These are phyloP conservation scores for Danielia oregonensis DNA, from an alignment of 805 yeast genomes.

Conservation along the genomic window DNA sequence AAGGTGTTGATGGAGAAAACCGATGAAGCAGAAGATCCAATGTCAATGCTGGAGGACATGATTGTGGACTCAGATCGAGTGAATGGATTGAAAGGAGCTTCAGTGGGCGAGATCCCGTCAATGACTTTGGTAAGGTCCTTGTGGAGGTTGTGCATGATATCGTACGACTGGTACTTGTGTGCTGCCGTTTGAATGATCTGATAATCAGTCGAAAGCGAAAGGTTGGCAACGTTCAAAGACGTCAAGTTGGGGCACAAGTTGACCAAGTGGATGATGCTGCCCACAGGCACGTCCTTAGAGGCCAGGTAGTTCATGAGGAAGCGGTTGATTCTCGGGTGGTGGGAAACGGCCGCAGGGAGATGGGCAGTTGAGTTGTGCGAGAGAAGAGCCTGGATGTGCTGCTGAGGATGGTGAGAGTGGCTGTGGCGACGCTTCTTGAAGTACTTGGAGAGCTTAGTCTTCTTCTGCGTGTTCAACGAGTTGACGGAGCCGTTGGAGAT, in stretches of 20 bases:
- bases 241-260: conserved; percentile 62
- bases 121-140: conserved; percentile 24
- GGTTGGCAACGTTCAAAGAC: conserved; percentile 52
- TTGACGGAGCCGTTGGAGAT: conserved; percentile 7
- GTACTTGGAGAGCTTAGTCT: conserved; percentile 14
- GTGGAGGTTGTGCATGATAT: conserved; percentile 36
- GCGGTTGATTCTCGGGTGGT: conserved; percentile 57
- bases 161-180: conserved; percentile 36
- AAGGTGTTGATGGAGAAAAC: conserved; percentile 23
- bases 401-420: conserved; percentile 2
- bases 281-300: conserved; percentile 76
- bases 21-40: conserved; percentile 13
- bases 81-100: conserved; percentile 2
- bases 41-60: conserved; percentile 1
- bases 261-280: conserved; percentile 65
- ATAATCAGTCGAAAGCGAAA: conserved; percentile 68
- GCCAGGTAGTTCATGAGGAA: conserved; percentile 59
- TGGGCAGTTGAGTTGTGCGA: neutral
- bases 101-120: conserved; percentile 16
- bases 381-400: neutral
- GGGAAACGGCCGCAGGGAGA: neutral
- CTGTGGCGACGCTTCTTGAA: conserved; percentile 14
- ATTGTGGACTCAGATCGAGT: neutral
- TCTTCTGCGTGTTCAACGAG: conserved; percentile 15
- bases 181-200: conserved; percentile 38